Evolutionary conservation across 2,329 filamentous ascomycete genomes (phyloP).

Genomic region (Xylariomycetidae sp.): DNA sequence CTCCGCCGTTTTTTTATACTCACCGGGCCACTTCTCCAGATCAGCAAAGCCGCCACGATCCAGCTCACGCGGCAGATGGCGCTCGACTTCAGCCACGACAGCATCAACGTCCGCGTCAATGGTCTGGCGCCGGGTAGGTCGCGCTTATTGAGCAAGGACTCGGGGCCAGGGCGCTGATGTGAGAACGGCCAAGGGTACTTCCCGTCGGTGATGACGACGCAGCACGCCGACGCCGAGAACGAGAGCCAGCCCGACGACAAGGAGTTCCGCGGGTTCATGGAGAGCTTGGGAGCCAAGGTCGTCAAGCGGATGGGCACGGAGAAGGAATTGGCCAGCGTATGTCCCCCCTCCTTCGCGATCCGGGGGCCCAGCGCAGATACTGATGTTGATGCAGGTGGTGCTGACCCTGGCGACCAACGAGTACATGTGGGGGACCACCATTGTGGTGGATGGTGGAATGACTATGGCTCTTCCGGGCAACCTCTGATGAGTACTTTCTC

Average conservation of each 20-base stretch:
- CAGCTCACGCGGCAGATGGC: constrained; percentile 24
- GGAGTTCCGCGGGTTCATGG: constrained; percentile 11
- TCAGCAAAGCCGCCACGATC: constrained; percentile 18
- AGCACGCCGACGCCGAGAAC: constrained; percentile 16
- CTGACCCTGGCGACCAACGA: constrained; percentile 23
- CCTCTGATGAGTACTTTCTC: no score
- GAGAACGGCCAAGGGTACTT: constrained; percentile 17
- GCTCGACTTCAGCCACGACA: constrained; percentile 20
- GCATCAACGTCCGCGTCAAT: constrained; percentile 24
- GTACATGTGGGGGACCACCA: constrained; percentile 21
- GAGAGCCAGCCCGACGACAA: constrained; percentile 13
- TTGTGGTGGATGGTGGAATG: constrained; percentile 20
- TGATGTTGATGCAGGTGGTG: constrained; percentile 11
- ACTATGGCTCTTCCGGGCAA: constrained; percentile 14
- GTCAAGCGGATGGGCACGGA: constrained; percentile 21
- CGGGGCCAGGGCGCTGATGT: background rate
- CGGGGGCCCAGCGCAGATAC: background rate
- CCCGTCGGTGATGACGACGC: constrained; percentile 22
- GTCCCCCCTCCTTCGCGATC: constrained; percentile 3
- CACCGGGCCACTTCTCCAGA: constrained; percentile 3
- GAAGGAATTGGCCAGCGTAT: constrained; percentile 21
- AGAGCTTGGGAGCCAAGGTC: constrained; percentile 9
- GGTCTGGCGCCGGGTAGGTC: constrained; percentile 18
- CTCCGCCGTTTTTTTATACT: background rate
- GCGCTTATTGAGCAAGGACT: background rate